phyloP scores from a whole-genome alignment of 768 basidiomycete genomes.

The Tephrocybe sp. region DNA sequence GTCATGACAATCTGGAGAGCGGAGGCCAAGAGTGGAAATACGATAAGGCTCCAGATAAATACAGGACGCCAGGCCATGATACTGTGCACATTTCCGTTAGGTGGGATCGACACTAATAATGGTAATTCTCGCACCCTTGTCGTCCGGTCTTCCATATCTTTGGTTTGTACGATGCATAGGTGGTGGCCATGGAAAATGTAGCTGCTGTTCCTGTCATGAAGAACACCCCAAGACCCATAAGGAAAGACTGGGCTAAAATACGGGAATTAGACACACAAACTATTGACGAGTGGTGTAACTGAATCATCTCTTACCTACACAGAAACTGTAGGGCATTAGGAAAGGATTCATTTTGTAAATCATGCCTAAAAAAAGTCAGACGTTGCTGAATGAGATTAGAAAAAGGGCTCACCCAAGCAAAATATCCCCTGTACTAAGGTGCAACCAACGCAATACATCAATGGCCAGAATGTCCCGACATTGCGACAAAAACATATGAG shows the following conservation, averaged over 20 bases:
- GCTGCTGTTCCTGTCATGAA: conserved; percentile 41
- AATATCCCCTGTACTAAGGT: conserved; percentile 54
- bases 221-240: conserved; percentile 41
- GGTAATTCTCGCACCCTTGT: conserved; percentile 22
- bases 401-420: conserved; percentile 48
- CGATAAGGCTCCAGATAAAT: conserved; percentile 30
- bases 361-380: conserved; percentile 40
- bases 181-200: conserved; percentile 44
- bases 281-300: neutral
- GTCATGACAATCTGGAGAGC: conserved; percentile 40
- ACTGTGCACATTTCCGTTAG: conserved; percentile 23
- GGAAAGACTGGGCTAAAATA: conserved; percentile 37
- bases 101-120: neutral
- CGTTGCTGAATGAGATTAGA: neutral
- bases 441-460: conserved; percentile 46
- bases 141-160: conserved; percentile 36
- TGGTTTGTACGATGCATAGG: conserved; percentile 35
- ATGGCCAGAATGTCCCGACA: conserved; percentile 45
- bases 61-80: conserved; percentile 45
- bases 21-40: conserved; percentile 45
- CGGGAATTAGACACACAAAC: neutral
- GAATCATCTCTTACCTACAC: conserved; percentile 43
- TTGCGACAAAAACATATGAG: conserved; percentile 42
- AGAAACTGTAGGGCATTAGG: conserved; percentile 56
- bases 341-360: conserved; percentile 62